Evolutionary conservation across 306 rosid species (phyloP), one percentile per base, ranked within the genome.

Genomic region (Notholithocarpus densiflorus): DNA sequence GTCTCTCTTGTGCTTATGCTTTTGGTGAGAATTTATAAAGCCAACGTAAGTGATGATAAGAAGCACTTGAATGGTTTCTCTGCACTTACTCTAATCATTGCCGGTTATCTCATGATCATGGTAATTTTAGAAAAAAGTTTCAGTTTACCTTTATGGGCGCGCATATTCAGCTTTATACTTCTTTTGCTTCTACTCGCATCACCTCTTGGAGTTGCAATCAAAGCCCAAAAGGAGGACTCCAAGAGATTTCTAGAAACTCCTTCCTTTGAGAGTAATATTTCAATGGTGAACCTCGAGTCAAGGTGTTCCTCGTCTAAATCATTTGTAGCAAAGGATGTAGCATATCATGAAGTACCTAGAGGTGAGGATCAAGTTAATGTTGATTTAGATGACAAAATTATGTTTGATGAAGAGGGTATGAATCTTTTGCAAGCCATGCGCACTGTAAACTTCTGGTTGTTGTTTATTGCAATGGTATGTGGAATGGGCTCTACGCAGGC

Each of bases 401-500:
- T 72, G 51, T 83, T 71, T 32, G 26, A 32, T 55, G 88, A 84
- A 71, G 85, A 68, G 75, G 84, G 84, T 51, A 82, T 72, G 92
- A 91, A 85, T 75, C 76, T 87, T 27, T 52, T 87, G 81, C 89
- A 79, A 71, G 98, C 97, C 9, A 85, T 92, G 87, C 5, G 91
- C 23, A 81, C 89, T 0, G 43, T 89, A 75, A 86, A 92, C 15
- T 94, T 94, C 78, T 94, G 98, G 98, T 78, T 92, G 84, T 77
- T 94, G 88, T 92, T 91, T 68, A 40, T 82, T 37, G 88, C 91
- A 52, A 94, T 92, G 98, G 48, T 87, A 51, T 87, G 92, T 14
- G 98, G 98, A 66, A 87, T 94, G 89, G 98, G 98, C 29, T 88
- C 98, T 19, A 97, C 93, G 56, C 71, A 88, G 55, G 91, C 94